phyloP scores from a whole-genome alignment of 257 asterid species.

The Solanum rostratum region DNA sequence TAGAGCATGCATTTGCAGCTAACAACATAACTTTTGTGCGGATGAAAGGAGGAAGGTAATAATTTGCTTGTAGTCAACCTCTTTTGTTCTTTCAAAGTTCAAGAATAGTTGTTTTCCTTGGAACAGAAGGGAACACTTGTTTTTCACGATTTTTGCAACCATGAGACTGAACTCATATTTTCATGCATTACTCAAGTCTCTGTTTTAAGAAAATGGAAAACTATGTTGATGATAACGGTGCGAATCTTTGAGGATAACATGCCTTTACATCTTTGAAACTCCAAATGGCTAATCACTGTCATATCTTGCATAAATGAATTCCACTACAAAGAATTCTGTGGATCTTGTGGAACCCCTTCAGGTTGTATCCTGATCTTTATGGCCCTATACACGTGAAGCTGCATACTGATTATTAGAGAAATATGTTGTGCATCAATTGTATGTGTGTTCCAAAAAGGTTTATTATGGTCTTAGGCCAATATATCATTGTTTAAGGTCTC shows the following conservation, averaged over 20 bases:
- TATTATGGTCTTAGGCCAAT: background rate
- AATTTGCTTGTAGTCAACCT: background rate
- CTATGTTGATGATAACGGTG: background rate
- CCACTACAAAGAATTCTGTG: background rate
- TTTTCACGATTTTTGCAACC: background rate
- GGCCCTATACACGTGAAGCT: background rate
- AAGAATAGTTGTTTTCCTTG: background rate
- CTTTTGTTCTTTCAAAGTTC: background rate
- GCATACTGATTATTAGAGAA: background rate
- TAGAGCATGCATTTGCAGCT: conserved; percentile 81
- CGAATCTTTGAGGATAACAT: background rate
- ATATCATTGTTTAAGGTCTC: background rate
- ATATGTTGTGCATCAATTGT: background rate
- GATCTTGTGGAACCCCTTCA: background rate
- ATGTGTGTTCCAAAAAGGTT: background rate
- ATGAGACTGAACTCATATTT: background rate
- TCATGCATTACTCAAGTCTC: background rate
- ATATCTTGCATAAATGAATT: background rate
- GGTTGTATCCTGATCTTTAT: background rate
- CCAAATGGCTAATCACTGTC: background rate
- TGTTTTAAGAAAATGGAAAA: background rate
- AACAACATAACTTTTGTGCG: conserved; percentile 62
- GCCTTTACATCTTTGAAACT: background rate
- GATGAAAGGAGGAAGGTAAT: conserved; percentile 97
- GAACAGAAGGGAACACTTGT: background rate